Evolutionary conservation across 306 rosid genomes (phyloP).

Genomic region (Gleditsia sinensis): DNA sequence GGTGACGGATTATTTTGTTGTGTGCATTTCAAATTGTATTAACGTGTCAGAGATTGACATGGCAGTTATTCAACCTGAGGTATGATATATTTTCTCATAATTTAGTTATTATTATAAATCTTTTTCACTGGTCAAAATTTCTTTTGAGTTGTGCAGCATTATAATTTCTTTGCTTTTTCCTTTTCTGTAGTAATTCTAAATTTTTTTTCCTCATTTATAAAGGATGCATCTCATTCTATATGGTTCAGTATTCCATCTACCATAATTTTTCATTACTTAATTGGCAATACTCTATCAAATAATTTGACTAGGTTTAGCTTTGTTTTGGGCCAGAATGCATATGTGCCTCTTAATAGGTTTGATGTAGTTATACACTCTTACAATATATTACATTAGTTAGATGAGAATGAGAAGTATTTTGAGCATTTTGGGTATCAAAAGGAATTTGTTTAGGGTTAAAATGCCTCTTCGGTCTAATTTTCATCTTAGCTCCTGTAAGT

Average conservation of each 20-base stretch:
- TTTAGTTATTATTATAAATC: too few species aligned
- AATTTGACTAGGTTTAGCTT: constrained; percentile 18
- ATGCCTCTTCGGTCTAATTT: too few species aligned
- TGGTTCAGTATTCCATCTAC: background rate
- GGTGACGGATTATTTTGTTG: constrained; percentile 25
- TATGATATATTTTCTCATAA: constrained; percentile 32
- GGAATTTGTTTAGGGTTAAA: too few species aligned
- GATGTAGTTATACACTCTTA: too few species aligned
- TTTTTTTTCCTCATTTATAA: background rate
- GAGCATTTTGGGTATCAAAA: too few species aligned
- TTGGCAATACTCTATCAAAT: background rate
- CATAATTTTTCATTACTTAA: background rate
- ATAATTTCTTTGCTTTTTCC: background rate
- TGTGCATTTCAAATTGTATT: constrained; percentile 32
- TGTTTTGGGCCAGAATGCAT: constrained; percentile 15
- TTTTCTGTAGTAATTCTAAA: constrained; percentile 3
- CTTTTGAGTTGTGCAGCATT: background rate
- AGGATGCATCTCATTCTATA: background rate
- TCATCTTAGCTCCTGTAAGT: too few species aligned
- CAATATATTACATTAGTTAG: too few species aligned
- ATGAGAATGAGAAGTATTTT: too few species aligned
- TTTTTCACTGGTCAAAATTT: constrained; percentile 25
- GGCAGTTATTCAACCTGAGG: constrained; percentile 89
- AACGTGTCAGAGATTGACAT: constrained; percentile 80
- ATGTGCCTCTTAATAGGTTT: constrained; percentile 4